Base-by-base conservation (phyloP, 1,284 basidiomycete genomes). In the Cutaneotrichosporon spelunceum region DNA sequence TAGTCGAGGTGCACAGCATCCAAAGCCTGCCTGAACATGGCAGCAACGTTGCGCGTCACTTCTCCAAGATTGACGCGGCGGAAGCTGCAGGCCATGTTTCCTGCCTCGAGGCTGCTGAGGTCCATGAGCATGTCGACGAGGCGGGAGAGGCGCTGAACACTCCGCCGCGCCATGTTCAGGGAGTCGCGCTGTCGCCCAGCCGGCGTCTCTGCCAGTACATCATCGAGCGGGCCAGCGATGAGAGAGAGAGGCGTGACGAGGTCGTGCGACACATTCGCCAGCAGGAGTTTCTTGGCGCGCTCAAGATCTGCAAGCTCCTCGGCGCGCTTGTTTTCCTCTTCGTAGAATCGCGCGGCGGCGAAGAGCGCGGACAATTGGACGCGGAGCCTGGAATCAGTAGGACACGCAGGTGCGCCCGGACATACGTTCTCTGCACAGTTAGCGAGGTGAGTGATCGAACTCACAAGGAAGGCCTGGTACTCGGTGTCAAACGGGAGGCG, bases 301-400 rank as follows among this genome's bases (percentile, higher is more conserved):
- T 81, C 80, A n/a, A 82, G 68, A 2, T 72, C 70, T 10, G 78
- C 75, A 7, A 80, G 72, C 36, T 80, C 79, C 19, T 80, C 76
- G 1, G 79, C 72, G 7, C 77, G 72, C 24, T 70, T 63, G 21
- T 63, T 59, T 45, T 77, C 75, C 21, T 63, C 59, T 44, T 74
- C 70, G 56, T 70, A 66, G 0, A 65, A 66, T 27, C 67, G 61
- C 0, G 71, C 67, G 8, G 67, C 64, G 0, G 60, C 56, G n/a
- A 72, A 56, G 6, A 60, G 63, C 2, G 63, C 59, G 53, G 48
- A 27, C 27, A 50, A 26, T 24, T 27, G 45, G 23, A 48, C 21
- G 45, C 48, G 26, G 14, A 27, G 27, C 14, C 27, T 26, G 26
- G 6, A 3, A 23, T 26, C 24, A 23, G 8, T 33, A 67, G 47